Percentiles rank a stretch among this genome's conserved stretches.
Evolutionary conservation across 2,329 filamentous ascomycete species (phyloP).

Genomic region (Diaporthe eres): DNA sequence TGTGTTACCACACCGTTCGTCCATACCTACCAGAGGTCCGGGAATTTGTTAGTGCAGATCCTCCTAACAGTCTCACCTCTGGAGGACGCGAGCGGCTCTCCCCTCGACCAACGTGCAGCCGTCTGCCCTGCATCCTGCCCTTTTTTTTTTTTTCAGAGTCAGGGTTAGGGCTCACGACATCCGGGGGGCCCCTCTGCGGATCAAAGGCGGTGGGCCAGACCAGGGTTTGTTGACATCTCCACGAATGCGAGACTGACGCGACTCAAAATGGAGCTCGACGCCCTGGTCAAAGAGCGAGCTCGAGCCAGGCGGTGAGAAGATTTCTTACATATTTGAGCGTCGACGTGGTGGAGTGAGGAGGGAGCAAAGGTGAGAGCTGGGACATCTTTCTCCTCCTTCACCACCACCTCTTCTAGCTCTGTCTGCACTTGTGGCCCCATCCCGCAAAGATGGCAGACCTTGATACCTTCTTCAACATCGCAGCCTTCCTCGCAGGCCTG

Average conservation of each 20-base stretch:
- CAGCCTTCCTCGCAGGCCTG: slow-evolving; percentile 58
- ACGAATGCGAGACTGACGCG: slow-evolving; percentile 37
- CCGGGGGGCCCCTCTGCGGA: slow-evolving; percentile 8
- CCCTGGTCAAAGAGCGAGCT: slow-evolving; percentile 32
- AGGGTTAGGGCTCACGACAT: slow-evolving; percentile 31
- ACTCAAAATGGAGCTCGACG: slow-evolving; percentile 30
- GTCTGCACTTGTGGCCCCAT: neutral
- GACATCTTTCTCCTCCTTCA: slow-evolving; percentile 8
- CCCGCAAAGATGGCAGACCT: slow-evolving; percentile 31
- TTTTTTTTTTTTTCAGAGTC: neutral
- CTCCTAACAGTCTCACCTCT: neutral
- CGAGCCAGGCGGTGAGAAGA: slow-evolving; percentile 38
- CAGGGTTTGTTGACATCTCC: slow-evolving; percentile 23
- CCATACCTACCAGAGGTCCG: neutral
- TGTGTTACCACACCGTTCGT: slow-evolving; percentile 29
- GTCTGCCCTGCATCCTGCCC: neutral
- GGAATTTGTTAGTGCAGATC: neutral
- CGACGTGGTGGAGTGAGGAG: neutral
- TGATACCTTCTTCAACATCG: slow-evolving; percentile 53
- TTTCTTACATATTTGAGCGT: slow-evolving; percentile 26
- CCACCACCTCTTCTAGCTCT: neutral
- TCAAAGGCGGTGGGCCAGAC: slow-evolving; percentile 32
- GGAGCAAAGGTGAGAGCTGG: slow-evolving; percentile 6
- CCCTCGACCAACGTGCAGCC: neutral
- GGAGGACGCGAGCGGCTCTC: neutral